These are phyloP conservation scores for Candida vaughaniae DNA, from an alignment of 805 yeast genomes.

Conservation along the genomic window DNA sequence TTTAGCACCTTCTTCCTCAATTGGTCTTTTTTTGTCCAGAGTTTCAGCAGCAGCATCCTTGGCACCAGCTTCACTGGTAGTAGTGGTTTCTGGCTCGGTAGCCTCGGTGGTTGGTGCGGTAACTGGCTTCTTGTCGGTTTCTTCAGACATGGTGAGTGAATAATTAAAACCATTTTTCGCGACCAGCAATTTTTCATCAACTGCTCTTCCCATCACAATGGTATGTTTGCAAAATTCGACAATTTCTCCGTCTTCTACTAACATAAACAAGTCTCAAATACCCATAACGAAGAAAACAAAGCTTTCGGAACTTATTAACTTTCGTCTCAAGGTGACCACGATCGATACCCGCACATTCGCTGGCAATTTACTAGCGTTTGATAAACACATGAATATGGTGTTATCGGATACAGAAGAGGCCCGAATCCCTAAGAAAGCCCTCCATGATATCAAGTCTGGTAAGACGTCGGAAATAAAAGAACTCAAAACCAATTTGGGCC, in stretches of 20 bases:
- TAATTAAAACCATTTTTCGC: too few species aligned
- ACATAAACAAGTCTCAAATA: constrained; percentile 13
- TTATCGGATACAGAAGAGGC: constrained; percentile 82
- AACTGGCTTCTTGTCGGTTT: background rate
- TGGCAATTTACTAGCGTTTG: constrained; percentile 86
- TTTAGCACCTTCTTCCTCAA: constrained; percentile 8
- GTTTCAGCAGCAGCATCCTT: background rate
- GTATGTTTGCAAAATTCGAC: background rate
- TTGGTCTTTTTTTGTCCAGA: constrained; percentile 4
- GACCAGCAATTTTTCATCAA: too few species aligned
- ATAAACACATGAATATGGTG: constrained; percentile 84
- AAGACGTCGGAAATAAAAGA: constrained; percentile 33
- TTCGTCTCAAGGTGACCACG: constrained; percentile 69
- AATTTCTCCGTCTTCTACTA: constrained; percentile 2
- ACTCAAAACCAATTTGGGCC: constrained; percentile 68
- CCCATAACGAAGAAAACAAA: constrained; percentile 35
- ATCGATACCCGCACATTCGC: constrained; percentile 74
- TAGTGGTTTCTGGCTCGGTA: background rate
- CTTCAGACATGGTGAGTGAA: constrained; percentile 1
- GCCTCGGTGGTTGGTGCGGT: background rate
- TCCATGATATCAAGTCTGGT: constrained; percentile 27
- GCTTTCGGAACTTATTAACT: constrained; percentile 68
- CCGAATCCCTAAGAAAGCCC: constrained; percentile 66
- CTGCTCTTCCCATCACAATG: too few species aligned
- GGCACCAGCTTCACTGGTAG: background rate